Evolutionary conservation across 1,284 basidiomycete species (phyloP).

Genomic region (Chiua sp.): DNA sequence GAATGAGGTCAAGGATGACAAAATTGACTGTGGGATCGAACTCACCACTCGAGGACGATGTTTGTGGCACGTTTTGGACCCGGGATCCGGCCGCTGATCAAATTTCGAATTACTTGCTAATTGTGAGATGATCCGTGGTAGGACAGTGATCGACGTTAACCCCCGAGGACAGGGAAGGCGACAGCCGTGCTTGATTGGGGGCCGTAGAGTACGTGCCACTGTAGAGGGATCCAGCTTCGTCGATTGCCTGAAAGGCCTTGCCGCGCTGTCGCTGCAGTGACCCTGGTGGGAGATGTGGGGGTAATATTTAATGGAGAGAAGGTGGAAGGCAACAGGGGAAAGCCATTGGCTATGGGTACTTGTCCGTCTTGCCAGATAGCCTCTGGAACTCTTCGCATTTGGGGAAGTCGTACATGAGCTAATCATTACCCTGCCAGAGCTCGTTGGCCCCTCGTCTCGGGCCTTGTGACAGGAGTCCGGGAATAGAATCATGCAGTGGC

Average conservation of each 20-base stretch:
- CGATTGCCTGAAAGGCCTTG: conserved; percentile 48
- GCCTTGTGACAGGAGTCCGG: conserved; percentile 79
- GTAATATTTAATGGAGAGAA: conserved; percentile 37
- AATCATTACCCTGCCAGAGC: conserved; percentile 66
- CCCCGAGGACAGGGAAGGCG: conserved; percentile 49
- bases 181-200: conserved; percentile 44
- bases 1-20: conserved; percentile 57
- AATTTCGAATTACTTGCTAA: conserved; percentile 53
- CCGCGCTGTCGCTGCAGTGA: conserved; percentile 45
- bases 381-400: conserved; percentile 77
- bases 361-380: conserved; percentile 64
- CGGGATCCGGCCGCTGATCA: conserved; percentile 59
- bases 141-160: conserved; percentile 47
- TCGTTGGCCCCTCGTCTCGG: conserved; percentile 57
- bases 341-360: conserved; percentile 59
- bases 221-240: conserved; percentile 50
- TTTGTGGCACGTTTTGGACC: conserved; percentile 50
- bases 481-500: conserved; percentile 57
- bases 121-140: conserved; percentile 42
- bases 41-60: conserved; percentile 50
- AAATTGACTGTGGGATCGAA: conserved; percentile 47
- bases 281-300: conserved; percentile 34
- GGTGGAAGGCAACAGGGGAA: conserved; percentile 55
- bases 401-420: conserved; percentile 63
- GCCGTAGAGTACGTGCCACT: conserved; percentile 45